phyloP scores from a whole-genome alignment of 345 rosid species.

The Hibiscus syriacus region DNA sequence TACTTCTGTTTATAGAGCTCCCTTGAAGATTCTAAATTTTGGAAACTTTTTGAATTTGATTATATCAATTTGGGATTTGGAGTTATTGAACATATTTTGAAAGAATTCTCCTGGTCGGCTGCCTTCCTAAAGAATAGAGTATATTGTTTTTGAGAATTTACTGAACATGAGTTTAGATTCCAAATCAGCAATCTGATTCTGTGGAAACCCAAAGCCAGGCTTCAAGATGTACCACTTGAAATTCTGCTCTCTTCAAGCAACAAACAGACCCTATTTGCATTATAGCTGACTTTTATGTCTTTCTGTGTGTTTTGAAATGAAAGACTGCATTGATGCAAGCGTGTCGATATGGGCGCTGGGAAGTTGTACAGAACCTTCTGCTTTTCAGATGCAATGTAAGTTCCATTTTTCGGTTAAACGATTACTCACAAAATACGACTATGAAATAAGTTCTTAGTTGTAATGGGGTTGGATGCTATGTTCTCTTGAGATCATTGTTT shows the following conservation, averaged over 20 bases:
- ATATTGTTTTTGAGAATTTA: not conserved
- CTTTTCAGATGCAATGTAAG: slow-evolving; percentile 91
- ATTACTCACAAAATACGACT: not conserved
- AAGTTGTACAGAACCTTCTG: slow-evolving; percentile 89
- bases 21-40: not conserved
- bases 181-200: not conserved
- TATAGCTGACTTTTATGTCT: not conserved
- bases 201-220: not conserved
- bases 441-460: not conserved
- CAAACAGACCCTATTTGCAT: not conserved
- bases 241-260: not conserved
- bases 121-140: not conserved
- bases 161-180: not conserved
- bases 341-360: slow-evolving; percentile 98
- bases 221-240: not conserved
- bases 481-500: not conserved
- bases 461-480: not conserved
- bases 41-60: slow-evolving; percentile 1
- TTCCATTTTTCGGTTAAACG: not conserved
- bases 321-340: slow-evolving; percentile 99
- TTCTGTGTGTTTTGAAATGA: slow-evolving; percentile 14
- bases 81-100: not conserved
- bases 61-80: slow-evolving; percentile 4
- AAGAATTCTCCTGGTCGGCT: not conserved
- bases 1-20: not conserved